A percentile compares a stretch with the other conserved stretches of the same genome.
These are phyloP conservation scores for Gossypium gossypioides DNA, from an alignment of 441 rosid genomes.

Conservation along the genomic window DNA sequence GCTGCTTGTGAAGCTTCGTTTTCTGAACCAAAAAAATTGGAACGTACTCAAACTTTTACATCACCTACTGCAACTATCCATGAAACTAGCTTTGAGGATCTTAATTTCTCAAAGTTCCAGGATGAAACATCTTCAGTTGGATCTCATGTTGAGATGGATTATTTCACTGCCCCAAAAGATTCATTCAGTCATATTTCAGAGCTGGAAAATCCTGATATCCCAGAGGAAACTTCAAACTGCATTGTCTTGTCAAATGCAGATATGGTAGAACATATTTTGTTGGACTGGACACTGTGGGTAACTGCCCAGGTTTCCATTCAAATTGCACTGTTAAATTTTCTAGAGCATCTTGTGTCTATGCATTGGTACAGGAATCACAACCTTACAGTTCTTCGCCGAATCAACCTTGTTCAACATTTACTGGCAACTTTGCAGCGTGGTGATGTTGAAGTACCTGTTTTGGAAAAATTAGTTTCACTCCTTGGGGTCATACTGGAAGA, in stretches of 20 bases:
- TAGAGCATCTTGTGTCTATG: slow-evolving; percentile 98
- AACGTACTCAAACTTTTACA: slow-evolving; percentile 28
- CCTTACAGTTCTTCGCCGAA: slow-evolving; percentile 85
- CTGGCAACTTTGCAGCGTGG: slow-evolving; percentile 95
- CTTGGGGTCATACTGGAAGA: slow-evolving; percentile 98
- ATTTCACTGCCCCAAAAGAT: slow-evolving; percentile 83
- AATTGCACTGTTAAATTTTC: slow-evolving; percentile 87
- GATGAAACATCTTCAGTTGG: slow-evolving; percentile 84
- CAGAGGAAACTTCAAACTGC: slow-evolving; percentile 91
- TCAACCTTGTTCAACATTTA: slow-evolving; percentile 93
- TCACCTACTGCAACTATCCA: slow-evolving; percentile 48
- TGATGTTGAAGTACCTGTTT: slow-evolving; percentile 96
- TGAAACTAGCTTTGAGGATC: slow-evolving; percentile 77
- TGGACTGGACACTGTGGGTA: slow-evolving; percentile 99
- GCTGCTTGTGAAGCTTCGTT: slow-evolving; percentile 99
- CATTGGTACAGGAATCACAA: slow-evolving; percentile 99
- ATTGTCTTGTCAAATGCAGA: slow-evolving; percentile 94
- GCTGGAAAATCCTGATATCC: slow-evolving; percentile 71
- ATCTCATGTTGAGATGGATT: slow-evolving; percentile 94
- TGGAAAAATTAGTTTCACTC: slow-evolving; percentile 92
- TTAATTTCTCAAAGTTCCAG: slow-evolving; percentile 70
- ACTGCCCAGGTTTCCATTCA: slow-evolving; percentile 84
- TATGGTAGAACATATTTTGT: slow-evolving; percentile 98
- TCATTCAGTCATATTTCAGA: slow-evolving; percentile 93
- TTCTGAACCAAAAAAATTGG: slow-evolving; percentile 82